phyloP scores from a whole-genome alignment of 768 basidiomycete genomes.

The button mushroom (Agaricus bisporus) region DNA sequence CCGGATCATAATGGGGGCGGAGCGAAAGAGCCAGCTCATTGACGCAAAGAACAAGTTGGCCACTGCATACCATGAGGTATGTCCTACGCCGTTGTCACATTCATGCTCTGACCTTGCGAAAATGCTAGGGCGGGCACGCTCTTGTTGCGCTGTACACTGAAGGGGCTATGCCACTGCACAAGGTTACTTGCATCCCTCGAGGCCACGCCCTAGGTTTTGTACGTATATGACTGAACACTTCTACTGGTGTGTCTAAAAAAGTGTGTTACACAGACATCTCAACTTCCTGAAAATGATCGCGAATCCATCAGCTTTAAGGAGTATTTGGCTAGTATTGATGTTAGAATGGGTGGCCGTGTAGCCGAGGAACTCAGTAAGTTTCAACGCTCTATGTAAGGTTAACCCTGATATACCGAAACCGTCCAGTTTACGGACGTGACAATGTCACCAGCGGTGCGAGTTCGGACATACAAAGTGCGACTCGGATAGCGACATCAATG shows the following conservation, averaged over 20 bases:
- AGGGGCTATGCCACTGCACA: slow-evolving; percentile 95
- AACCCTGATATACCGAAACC: slow-evolving; percentile 4
- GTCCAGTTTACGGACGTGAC: slow-evolving; percentile 77
- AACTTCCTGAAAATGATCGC: slow-evolving; percentile 74
- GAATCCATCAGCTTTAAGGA: slow-evolving; percentile 67
- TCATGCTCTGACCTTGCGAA: slow-evolving; percentile 10
- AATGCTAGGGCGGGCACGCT: slow-evolving; percentile 76
- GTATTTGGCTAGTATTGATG: slow-evolving; percentile 81
- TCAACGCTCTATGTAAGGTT: slow-evolving; percentile 3
- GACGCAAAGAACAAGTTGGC: slow-evolving; percentile 80
- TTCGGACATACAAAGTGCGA: slow-evolving; percentile 81
- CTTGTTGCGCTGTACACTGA: slow-evolving; percentile 92
- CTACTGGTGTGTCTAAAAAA: slow-evolving; percentile 10
- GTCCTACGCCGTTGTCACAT: slow-evolving; percentile 13
- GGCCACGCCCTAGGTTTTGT: slow-evolving; percentile 90
- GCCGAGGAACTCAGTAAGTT: slow-evolving; percentile 84
- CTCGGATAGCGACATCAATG: slow-evolving; percentile 76
- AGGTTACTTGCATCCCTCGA: slow-evolving; percentile 95
- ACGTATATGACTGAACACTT: slow-evolving; percentile 25
- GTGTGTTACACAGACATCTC: slow-evolving; percentile 51
- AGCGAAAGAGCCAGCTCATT: slow-evolving; percentile 85
- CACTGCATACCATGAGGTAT: slow-evolving; percentile 94
- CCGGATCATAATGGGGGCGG: slow-evolving; percentile 95
- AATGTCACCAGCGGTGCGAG: slow-evolving; percentile 90
- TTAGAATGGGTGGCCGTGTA: slow-evolving; percentile 89